phyloP scores from a whole-genome alignment of 495 filamentous ascomycete genomes.

The Margaritispora aquatica region DNA sequence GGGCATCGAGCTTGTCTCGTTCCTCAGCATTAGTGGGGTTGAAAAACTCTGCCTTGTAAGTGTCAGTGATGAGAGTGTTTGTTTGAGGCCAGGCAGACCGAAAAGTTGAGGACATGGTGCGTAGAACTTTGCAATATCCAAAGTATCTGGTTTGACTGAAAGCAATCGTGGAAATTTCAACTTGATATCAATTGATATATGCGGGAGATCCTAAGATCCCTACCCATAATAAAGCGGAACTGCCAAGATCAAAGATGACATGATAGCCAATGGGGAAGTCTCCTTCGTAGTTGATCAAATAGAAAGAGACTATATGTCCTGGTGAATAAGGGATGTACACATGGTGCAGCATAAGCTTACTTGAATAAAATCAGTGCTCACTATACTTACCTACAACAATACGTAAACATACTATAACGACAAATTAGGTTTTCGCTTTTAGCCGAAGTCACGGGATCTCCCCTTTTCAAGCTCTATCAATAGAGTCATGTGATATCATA shows the following conservation, averaged over 20 bases:
- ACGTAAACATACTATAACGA: too few species aligned
- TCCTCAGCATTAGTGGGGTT: background rate
- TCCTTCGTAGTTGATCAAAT: background rate
- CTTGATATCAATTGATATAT: background rate
- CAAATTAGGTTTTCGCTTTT: too few species aligned
- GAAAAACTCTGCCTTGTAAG: background rate
- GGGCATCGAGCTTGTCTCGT: background rate
- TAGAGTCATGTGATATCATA: too few species aligned
- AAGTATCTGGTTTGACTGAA: background rate
- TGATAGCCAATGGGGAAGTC: background rate
- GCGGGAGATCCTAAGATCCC: background rate
- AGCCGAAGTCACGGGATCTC: too few species aligned
- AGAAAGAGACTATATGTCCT: background rate
- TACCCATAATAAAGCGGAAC: background rate
- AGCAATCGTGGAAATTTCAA: background rate
- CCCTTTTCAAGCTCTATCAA: too few species aligned
- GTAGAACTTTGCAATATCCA: background rate
- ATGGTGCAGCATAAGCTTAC: background rate
- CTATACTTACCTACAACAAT: too few species aligned
- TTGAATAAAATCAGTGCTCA: background rate
- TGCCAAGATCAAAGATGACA: background rate
- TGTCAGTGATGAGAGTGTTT: background rate
- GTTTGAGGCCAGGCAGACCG: background rate
- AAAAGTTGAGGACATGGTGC: background rate
- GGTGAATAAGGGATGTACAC: background rate